Evolutionary conservation across 495 filamentous ascomycete species (phyloP).

Genomic region (Pyrenula aspistea): DNA sequence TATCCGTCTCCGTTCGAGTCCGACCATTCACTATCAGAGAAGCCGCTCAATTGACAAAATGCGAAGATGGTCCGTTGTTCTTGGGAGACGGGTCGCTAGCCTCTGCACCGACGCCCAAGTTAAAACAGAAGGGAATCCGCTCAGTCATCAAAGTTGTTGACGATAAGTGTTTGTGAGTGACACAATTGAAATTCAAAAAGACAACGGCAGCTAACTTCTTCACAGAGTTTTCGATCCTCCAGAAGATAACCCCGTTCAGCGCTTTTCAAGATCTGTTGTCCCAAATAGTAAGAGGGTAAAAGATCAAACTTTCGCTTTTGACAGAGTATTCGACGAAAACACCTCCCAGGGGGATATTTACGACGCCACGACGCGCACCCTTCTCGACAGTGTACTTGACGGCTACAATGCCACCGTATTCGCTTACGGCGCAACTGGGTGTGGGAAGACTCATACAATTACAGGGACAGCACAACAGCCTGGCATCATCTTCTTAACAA

Average conservation of each 20-base stretch:
- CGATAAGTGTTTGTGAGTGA: conserved; percentile 81
- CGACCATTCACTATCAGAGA: conserved; percentile 75
- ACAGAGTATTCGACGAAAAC: conserved; percentile 94
- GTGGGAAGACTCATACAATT: conserved; percentile 97
- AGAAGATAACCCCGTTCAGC: conserved; percentile 90
- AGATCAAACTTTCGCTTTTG: conserved; percentile 95
- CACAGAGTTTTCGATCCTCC: conserved; percentile 90
- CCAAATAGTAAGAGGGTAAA: conserved; percentile 87
- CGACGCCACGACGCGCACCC: conserved; percentile 76
- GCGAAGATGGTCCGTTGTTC: conserved; percentile 81
- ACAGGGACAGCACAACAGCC: conserved; percentile 88
- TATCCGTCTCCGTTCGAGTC: conserved; percentile 69
- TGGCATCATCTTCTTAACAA: conserved; percentile 96
- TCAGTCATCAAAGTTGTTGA: conserved; percentile 94
- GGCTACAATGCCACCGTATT: conserved; percentile 99
- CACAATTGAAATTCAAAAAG: too few relatives aligned
- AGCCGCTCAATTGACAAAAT: conserved; percentile 56
- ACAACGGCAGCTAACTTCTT: not conserved
- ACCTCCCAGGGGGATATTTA: conserved; percentile 89
- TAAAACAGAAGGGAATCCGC: conserved; percentile 75
- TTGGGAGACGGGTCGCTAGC: conserved; percentile 92
- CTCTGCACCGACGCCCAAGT: conserved; percentile 64
- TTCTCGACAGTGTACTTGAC: conserved; percentile 90
- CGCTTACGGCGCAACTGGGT: conserved; percentile 95
- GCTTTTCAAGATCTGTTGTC: conserved; percentile 72